A percentile compares a stretch with the other conserved stretches of the same genome.
Evolutionary conservation across 108 stramenopile species (phyloP).

Genomic region (Pseudonitzschia pungens): DNA sequence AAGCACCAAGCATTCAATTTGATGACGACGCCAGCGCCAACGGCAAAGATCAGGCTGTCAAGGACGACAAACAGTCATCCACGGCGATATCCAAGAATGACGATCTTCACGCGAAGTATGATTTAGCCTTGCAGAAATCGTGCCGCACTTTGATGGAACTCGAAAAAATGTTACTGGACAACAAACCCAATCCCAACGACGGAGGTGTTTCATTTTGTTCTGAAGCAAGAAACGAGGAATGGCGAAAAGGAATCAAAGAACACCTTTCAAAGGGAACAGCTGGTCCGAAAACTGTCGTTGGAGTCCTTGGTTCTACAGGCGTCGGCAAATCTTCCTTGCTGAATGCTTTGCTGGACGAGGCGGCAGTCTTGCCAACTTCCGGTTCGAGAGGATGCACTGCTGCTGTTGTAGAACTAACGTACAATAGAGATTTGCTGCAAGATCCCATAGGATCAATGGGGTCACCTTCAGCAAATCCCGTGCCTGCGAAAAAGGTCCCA

Average conservation of each 20-base stretch:
- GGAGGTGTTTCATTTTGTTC: constrained; percentile 1
- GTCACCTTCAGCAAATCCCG: not conserved
- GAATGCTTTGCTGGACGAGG: constrained; percentile 53
- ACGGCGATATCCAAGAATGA: not conserved
- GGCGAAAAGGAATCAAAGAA: not conserved
- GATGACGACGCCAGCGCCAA: not conserved
- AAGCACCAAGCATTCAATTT: not conserved
- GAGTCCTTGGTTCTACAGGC: constrained; percentile 2
- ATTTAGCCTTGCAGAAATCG: not conserved
- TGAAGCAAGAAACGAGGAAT: not conserved
- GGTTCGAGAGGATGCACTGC: constrained; percentile 53
- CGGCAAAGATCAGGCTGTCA: not conserved
- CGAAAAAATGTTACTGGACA: not conserved
- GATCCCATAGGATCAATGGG: not conserved
- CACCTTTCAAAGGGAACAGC: not conserved
- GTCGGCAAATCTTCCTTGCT: constrained; percentile 32
- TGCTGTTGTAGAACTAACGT: constrained; percentile 45
- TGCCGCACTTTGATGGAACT: not conserved
- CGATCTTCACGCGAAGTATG: not conserved
- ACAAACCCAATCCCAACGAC: not conserved
- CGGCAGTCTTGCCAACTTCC: constrained; percentile 48
- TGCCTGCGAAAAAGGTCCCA: constrained; percentile 13
- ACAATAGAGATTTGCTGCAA: constrained; percentile 26
- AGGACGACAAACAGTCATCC: not conserved
- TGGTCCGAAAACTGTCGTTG: not conserved